phyloP scores from a whole-genome alignment of 1,284 basidiomycete species.

The Bjerkandera adusta region DNA sequence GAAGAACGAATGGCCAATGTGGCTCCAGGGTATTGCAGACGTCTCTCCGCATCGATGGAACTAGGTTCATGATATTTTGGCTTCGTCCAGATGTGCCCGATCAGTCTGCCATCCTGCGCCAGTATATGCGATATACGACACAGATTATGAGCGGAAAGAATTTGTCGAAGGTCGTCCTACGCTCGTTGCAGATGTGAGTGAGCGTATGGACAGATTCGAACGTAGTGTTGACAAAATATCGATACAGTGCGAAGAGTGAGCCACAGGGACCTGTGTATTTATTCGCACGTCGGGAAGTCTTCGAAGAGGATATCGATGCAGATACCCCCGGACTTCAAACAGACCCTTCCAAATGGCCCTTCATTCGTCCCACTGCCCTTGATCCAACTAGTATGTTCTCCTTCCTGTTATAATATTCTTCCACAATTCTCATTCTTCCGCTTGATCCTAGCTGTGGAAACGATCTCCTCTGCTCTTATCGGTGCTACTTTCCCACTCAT shows the following conservation, averaged over 20 bases:
- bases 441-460: constrained; percentile 36
- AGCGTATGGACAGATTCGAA: neutral
- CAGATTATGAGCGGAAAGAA: constrained; percentile 57
- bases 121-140: constrained; percentile 66
- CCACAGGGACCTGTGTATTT: constrained; percentile 73
- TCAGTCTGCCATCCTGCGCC: constrained; percentile 63
- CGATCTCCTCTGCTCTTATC: constrained; percentile 48
- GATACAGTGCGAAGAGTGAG: constrained; percentile 55
- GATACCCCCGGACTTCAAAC: constrained; percentile 30
- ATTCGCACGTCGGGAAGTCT: constrained; percentile 67
- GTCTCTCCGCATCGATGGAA: neutral
- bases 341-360: constrained; percentile 44
- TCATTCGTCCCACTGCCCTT: constrained; percentile 48
- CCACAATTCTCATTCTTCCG: neutral
- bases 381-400: constrained; percentile 40
- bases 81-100: constrained; percentile 55
- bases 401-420: neutral
- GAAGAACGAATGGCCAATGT: constrained; percentile 75
- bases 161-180: constrained; percentile 46
- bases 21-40: constrained; percentile 59
- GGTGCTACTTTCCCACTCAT: constrained; percentile 56
- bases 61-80: constrained; percentile 1
- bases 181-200: constrained; percentile 62
- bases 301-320: constrained; percentile 59
- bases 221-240: no score